Evolutionary conservation across 345 rosid species (phyloP).

Genomic region (Moricandia moricandioides): DNA sequence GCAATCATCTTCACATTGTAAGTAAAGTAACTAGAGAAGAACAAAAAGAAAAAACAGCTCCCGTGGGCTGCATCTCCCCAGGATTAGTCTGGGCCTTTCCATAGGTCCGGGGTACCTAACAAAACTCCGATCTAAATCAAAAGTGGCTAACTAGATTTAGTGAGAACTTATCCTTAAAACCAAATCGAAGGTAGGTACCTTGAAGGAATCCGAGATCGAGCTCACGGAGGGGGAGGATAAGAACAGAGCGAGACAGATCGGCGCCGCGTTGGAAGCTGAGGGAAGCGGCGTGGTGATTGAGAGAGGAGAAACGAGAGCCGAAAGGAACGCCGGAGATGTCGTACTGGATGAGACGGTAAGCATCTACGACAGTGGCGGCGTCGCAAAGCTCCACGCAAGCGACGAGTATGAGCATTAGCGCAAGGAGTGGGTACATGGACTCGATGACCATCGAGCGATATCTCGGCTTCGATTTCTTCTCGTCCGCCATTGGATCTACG

Average conservation of each 20-base stretch:
- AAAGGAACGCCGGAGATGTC: slow-evolving; percentile 89
- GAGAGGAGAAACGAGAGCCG: slow-evolving; percentile 87
- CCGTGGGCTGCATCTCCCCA: too few relatives aligned
- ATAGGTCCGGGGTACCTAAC: too few relatives aligned
- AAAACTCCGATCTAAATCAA: neutral
- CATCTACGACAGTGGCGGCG: slow-evolving; percentile 94
- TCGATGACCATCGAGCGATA: slow-evolving; percentile 40
- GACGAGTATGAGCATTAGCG: slow-evolving; percentile 67
- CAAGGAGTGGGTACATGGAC: slow-evolving; percentile 64
- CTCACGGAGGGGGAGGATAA: slow-evolving; percentile 78
- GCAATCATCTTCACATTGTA: slow-evolving; percentile 25
- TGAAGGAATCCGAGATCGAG: slow-evolving; percentile 59
- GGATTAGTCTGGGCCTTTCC: too few relatives aligned
- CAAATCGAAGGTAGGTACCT: slow-evolving; percentile 38
- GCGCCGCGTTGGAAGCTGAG: slow-evolving; percentile 68
- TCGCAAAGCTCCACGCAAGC: slow-evolving; percentile 93
- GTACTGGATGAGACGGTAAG: slow-evolving; percentile 92
- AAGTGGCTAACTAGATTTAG: neutral
- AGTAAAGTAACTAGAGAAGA: neutral
- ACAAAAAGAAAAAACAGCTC: too few relatives aligned
- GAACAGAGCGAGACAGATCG: slow-evolving; percentile 88
- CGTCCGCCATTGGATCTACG: slow-evolving; percentile 31
- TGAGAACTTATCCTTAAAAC: neutral
- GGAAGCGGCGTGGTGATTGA: slow-evolving; percentile 91
- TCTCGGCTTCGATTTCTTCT: slow-evolving; percentile 38